Base-by-base conservation (phyloP, 306 rosid species). In the barrel medic (Medicago truncatula) region DNA sequence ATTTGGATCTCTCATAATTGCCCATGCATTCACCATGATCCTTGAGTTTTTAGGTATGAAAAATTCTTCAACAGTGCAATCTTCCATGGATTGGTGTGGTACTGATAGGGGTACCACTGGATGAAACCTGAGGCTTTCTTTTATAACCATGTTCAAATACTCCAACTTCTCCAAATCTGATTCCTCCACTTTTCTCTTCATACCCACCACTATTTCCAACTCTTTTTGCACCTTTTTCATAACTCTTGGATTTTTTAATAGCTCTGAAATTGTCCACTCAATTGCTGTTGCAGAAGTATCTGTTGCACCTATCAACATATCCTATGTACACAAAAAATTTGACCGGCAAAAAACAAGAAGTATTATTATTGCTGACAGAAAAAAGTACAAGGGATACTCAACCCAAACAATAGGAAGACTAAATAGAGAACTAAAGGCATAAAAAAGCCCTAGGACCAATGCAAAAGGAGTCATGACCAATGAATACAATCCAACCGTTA, bases 211-310 rank as follows among this genome's bases (percentile, higher is more conserved):
- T 0, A 7, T 64, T 75, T 87, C 84, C 15, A 89, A 50, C 75
- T 89, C 93, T 8, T 70, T 49, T 66, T 91, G 96, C 11, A 87
- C 25, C 75, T 85, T 91, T 73, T 85, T 82, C 90, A 84, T 88
- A 54, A 85, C 88, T 31, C 67, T 66, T 52, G 92, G 89, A 79
- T 87, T 77, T 81, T 43, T 85, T 2, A 91, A 21, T 23, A 91
- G 87, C 74, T 88, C 92, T 0, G 90, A 62, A 20, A 91, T 13
- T 25, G 76, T 44, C 93, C 92, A 88, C 41, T 86, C 92, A 3
- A 89, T 67, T 13, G 90, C 56, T 4, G 87, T 86, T 4, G 90
- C 85, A 1, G 89, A 75, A 46, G 92, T 88, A 71, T 88, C 96
- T 83, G 80, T 77, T 13, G 85, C 73, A 0, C 74, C 92, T 0